Percentiles rank a stretch among this genome's conserved stretches.
Conservation (phyloP, 345 rosid species). For the Gynandropsis gynandra region DNA sequence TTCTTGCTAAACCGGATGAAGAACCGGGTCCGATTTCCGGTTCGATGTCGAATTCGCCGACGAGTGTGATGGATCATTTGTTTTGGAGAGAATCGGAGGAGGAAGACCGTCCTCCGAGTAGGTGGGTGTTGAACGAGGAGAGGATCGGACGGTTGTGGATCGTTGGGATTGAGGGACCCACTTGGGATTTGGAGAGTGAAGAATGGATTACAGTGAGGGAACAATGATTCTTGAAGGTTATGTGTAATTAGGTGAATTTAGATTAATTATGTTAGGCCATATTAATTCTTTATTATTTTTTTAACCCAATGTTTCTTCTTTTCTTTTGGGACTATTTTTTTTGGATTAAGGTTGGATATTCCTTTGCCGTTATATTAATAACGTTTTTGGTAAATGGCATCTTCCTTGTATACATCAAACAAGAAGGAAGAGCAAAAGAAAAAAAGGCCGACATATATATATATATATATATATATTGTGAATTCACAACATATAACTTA, state of each 20-base stretch:
- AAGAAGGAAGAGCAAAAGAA: no score
- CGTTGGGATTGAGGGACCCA: conserved; percentile 26
- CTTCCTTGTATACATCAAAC: no score
- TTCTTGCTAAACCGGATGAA: conserved; percentile 29
- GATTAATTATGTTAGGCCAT: no score
- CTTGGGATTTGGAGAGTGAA: conserved; percentile 39
- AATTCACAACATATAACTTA: no score
- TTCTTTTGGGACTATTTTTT: no score
- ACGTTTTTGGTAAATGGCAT: no score
- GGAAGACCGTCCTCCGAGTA: conserved; percentile 15
- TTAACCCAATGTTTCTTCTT: no score
- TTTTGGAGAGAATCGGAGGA: conserved; percentile 52
- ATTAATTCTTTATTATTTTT: no score
- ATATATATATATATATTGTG: no score
- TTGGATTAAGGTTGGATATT: no score
- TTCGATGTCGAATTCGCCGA: conserved; percentile 51
- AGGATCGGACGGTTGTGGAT: conserved; percentile 45
- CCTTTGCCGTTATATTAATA: no score
- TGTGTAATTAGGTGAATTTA: conserved; percentile 16
- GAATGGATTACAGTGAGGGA: conserved; percentile 53
- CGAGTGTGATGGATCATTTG: conserved; percentile 58
- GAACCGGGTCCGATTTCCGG: conserved; percentile 29
- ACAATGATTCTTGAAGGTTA: conserved; percentile 28
- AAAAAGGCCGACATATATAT: no score
- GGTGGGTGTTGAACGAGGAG: conserved; percentile 19